A percentile compares a stretch with the other conserved stretches of the same genome.
Evolutionary conservation across 1,284 basidiomycete genomes (phyloP).

Genomic region (Lentinula novae-zelandiae): DNA sequence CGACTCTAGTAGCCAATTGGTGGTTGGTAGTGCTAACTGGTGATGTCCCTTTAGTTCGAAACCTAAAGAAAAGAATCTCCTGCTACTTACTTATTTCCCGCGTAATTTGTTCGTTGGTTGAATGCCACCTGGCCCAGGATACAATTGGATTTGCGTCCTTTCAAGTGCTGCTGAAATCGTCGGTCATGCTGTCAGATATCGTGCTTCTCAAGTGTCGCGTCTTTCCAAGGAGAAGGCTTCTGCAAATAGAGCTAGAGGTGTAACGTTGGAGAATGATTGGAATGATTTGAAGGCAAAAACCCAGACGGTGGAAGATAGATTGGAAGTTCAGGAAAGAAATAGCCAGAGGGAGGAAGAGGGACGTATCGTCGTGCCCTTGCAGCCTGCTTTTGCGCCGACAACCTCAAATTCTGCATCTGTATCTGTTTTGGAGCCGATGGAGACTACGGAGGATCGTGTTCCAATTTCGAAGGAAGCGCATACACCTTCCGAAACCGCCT

Average conservation of each 20-base stretch:
- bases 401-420: background rate
- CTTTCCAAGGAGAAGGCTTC: slow-evolving; percentile 17
- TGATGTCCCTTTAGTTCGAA: background rate
- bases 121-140: slow-evolving; percentile 53
- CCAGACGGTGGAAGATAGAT: background rate
- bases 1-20: no score
- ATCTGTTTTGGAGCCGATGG: background rate
- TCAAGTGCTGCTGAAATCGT: slow-evolving; percentile 57
- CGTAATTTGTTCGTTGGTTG: background rate
- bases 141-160: slow-evolving; percentile 67
- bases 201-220: slow-evolving; percentile 42
- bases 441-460: background rate
- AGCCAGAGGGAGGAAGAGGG: background rate
- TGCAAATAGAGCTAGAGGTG: slow-evolving; percentile 10
- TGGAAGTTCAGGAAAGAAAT: background rate
- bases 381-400: background rate
- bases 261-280: background rate
- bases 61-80: background rate
- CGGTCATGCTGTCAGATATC: slow-evolving; percentile 55
- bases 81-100: no score
- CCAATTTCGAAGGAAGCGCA: background rate
- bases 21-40: no score
- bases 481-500: background rate
- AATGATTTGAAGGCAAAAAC: background rate
- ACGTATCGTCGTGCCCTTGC: background rate